Conservation (phyloP, 1,139 yeast genomes). For the Saccharomyces hybrid region DNA sequence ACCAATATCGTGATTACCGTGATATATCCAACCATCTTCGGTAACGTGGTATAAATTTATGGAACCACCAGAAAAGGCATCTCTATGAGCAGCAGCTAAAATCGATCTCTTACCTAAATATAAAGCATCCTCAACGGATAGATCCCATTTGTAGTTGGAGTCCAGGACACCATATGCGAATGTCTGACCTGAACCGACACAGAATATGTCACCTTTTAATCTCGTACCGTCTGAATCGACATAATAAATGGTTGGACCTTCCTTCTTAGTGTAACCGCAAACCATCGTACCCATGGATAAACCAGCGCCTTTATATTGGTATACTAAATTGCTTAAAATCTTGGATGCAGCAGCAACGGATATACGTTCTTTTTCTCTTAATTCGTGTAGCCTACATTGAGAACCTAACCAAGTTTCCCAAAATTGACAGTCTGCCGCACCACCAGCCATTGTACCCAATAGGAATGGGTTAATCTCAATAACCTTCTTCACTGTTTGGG, state of each 20-base stretch:
- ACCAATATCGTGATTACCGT: slow-evolving; percentile 92
- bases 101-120: slow-evolving; percentile 92
- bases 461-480: slow-evolving; percentile 92
- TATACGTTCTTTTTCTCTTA: slow-evolving; percentile 88
- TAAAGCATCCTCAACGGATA: slow-evolving; percentile 85
- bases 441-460: slow-evolving; percentile 99
- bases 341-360: slow-evolving; percentile 96
- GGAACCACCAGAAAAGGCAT: slow-evolving; percentile 97
- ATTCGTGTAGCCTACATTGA: slow-evolving; percentile 90
- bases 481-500: slow-evolving; percentile 95
- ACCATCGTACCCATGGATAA: slow-evolving; percentile 98
- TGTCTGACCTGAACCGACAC: slow-evolving; percentile 99
- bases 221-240: slow-evolving; percentile 98
- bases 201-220: slow-evolving; percentile 86
- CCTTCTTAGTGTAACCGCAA: slow-evolving; percentile 92
- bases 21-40: slow-evolving; percentile 89
- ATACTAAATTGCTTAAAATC: slow-evolving; percentile 82
- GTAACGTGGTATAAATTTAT: slow-evolving; percentile 88
- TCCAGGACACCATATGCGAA: slow-evolving; percentile 99
- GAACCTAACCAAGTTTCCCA: slow-evolving; percentile 99
- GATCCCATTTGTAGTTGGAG: slow-evolving; percentile 83
- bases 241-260: slow-evolving; percentile 90
- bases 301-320: slow-evolving; percentile 96
- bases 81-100: slow-evolving; percentile 97
- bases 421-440: slow-evolving; percentile 98